Evolutionary conservation across 768 basidiomycete species (phyloP).

Genomic region (Leccinum pellstonianum): DNA sequence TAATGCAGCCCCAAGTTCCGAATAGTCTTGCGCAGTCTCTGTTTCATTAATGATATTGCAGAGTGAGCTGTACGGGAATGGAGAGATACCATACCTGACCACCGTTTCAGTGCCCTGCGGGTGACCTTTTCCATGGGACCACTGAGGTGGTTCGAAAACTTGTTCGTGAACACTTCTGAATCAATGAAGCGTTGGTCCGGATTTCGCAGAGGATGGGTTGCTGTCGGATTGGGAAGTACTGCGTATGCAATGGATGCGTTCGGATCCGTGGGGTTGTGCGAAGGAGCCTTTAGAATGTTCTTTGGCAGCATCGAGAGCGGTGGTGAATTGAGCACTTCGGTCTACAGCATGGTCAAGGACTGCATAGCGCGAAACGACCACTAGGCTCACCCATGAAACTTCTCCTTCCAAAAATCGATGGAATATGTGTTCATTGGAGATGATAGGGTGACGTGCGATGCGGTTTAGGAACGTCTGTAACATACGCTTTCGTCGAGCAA

Average conservation of each 20-base stretch:
- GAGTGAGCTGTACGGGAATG: slow-evolving; percentile 2
- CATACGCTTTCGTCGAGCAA: slow-evolving; percentile 90
- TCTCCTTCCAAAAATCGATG: slow-evolving; percentile 95
- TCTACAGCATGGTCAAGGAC: slow-evolving; percentile 42
- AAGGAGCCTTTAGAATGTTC: slow-evolving; percentile 93
- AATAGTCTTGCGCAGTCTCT: slow-evolving; percentile 85
- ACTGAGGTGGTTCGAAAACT: slow-evolving; percentile 88
- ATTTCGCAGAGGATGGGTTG: slow-evolving; percentile 82
- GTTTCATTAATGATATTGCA: slow-evolving; percentile 8
- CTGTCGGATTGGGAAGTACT: slow-evolving; percentile 85
- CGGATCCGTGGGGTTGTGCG: slow-evolving; percentile 89
- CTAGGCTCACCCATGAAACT: slow-evolving; percentile 81
- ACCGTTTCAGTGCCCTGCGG: slow-evolving; percentile 85
- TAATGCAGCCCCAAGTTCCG: slow-evolving; percentile 86
- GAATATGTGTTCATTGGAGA: slow-evolving; percentile 95
- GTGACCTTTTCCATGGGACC: slow-evolving; percentile 98
- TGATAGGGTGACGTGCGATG: slow-evolving; percentile 84
- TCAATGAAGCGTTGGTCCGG: slow-evolving; percentile 97
- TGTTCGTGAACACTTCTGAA: slow-evolving; percentile 93
- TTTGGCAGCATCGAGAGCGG: slow-evolving; percentile 90
- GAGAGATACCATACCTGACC: slow-evolving; percentile 66
- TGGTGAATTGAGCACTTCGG: slow-evolving; percentile 90
- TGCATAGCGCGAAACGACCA: neutral
- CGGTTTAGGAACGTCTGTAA: slow-evolving; percentile 94
- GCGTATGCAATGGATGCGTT: slow-evolving; percentile 71